These are phyloP conservation scores for Penicilliopsis zonata DNA, from an alignment of 495 filamentous ascomycete species.

Conservation along the genomic window DNA sequence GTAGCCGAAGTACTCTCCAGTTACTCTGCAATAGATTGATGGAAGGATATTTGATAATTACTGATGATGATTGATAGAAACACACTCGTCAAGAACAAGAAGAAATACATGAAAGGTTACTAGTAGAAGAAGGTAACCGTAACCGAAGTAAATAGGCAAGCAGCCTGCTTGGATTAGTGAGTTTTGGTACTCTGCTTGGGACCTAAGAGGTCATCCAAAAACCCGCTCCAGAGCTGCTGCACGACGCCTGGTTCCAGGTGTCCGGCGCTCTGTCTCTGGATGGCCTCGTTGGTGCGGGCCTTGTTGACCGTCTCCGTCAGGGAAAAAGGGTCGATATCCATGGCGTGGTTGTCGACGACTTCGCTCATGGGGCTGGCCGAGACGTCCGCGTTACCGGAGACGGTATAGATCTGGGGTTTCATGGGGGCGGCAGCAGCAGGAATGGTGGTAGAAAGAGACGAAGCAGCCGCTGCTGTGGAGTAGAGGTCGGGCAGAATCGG, in stretches of 20 bases:
- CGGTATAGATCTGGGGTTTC: slow-evolving; percentile 46
- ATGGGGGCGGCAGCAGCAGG: slow-evolving; percentile 23
- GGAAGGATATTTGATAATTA: too few relatives aligned
- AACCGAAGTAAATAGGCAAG: too few relatives aligned
- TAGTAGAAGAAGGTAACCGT: too few relatives aligned
- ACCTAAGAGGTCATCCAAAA: slow-evolving; percentile 49
- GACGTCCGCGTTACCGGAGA: slow-evolving; percentile 40
- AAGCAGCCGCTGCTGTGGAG: slow-evolving; percentile 13
- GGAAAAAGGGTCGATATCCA: slow-evolving; percentile 46
- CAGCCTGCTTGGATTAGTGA: slow-evolving; percentile 13
- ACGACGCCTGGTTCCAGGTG: slow-evolving; percentile 26
- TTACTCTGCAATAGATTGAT: too few relatives aligned
- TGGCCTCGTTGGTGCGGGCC: slow-evolving; percentile 26
- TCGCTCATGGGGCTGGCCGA: slow-evolving; percentile 44
- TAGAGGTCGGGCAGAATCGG: slow-evolving; percentile 42
- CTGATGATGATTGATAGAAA: too few relatives aligned
- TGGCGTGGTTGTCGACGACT: slow-evolving; percentile 43
- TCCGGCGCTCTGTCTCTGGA: slow-evolving; percentile 14
- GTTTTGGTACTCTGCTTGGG: slow-evolving; percentile 16
- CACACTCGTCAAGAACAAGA: too few relatives aligned
- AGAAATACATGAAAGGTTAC: too few relatives aligned
- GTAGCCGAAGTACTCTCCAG: too few relatives aligned
- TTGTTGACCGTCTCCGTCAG: slow-evolving; percentile 39
- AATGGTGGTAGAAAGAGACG: slow-evolving; percentile 6
- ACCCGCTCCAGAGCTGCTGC: slow-evolving; percentile 38